These are phyloP conservation scores for Mortierella sp. DNA, from an alignment of 371 early-diverging fungal genomes.

Conservation along the genomic window DNA sequence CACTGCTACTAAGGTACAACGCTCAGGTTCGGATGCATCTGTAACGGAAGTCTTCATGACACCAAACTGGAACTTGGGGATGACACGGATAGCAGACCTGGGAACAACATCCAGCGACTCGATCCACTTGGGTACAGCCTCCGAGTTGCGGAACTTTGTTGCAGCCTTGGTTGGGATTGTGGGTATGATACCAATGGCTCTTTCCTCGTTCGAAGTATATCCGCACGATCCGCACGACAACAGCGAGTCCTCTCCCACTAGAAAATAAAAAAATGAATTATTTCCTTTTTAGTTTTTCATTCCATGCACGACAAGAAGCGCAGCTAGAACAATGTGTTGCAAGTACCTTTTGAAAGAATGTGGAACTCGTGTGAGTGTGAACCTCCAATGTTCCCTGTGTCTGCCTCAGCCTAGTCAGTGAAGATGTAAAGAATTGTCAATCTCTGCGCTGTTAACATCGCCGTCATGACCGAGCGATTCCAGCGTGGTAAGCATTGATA, in stretches of 20 bases:
- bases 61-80: conserved; percentile 42
- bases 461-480: no score
- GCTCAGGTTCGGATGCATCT: conserved; percentile 9
- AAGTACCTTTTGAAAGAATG: conserved; percentile 73
- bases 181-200: conserved; percentile 59
- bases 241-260: conserved; percentile 88
- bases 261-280: neutral
- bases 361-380: conserved; percentile 92
- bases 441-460: no score
- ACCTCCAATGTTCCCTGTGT: conserved; percentile 94
- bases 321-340: no score
- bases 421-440: neutral
- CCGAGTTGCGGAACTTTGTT: conserved; percentile 45
- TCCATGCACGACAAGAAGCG: no score
- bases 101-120: conserved; percentile 48
- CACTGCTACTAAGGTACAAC: conserved; percentile 34
- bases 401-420: conserved; percentile 81
- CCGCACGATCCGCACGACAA: conserved; percentile 79
- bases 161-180: conserved; percentile 39
- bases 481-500: neutral
- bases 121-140: conserved; percentile 55
- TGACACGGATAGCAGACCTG: conserved; percentile 34
- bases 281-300: neutral
- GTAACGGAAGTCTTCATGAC: conserved; percentile 18
- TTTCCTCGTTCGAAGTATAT: conserved; percentile 88